Conservation (phyloP, 2,329 filamentous ascomycete species). For the Septoria petroselini region DNA sequence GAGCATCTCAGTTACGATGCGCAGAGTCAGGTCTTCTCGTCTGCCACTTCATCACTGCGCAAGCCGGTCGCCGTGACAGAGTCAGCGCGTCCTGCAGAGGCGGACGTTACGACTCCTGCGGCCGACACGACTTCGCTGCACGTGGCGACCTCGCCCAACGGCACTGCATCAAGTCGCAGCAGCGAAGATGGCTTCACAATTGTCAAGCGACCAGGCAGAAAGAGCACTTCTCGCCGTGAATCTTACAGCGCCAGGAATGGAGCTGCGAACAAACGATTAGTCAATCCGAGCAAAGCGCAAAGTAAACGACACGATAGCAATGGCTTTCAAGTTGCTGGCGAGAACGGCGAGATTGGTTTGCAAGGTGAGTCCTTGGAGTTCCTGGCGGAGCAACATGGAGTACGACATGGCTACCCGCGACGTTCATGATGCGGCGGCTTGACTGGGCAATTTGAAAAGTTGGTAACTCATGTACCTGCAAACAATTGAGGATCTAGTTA, state of each 20-base stretch:
- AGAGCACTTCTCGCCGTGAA: background rate
- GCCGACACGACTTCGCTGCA: slow-evolving; percentile 7
- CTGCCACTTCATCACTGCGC: slow-evolving; percentile 1
- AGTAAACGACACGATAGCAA: background rate
- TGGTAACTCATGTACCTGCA: too few relatives aligned
- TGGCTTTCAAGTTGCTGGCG: slow-evolving; percentile 4
- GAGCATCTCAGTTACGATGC: slow-evolving; percentile 25
- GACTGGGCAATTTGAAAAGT: too few relatives aligned
- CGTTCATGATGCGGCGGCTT: too few relatives aligned
- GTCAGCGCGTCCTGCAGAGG: slow-evolving; percentile 15
- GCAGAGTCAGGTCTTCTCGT: slow-evolving; percentile 23
- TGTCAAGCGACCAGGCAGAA: slow-evolving; percentile 18
- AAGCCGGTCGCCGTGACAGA: background rate
- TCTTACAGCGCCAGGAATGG: slow-evolving; percentile 7
- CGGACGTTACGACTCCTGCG: slow-evolving; percentile 7
- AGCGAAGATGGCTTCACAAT: slow-evolving; percentile 24
- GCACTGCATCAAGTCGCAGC: slow-evolving; percentile 12
- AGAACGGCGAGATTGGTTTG: background rate
- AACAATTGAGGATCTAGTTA: too few relatives aligned
- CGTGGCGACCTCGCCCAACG: slow-evolving; percentile 14
- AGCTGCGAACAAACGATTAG: background rate
- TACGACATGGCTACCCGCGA: too few relatives aligned
- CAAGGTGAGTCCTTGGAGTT: background rate
- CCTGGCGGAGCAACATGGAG: background rate
- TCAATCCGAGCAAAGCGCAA: background rate